phyloP scores from a whole-genome alignment of 257 asterid species.

The Solanum acaule region DNA sequence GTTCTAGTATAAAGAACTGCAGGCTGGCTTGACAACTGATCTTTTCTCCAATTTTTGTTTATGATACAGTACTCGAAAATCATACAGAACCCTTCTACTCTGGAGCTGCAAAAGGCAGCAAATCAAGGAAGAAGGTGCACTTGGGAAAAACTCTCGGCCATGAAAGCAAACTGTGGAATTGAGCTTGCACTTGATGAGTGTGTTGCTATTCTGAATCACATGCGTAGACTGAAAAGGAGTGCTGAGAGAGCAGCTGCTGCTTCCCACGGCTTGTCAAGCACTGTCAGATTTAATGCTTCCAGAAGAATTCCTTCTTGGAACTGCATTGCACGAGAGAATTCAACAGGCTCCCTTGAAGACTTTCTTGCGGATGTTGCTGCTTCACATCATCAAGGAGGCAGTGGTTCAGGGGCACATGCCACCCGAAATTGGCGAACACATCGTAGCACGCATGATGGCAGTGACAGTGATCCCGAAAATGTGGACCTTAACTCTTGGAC shows the following conservation, averaged over 20 bases:
- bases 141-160: constrained; percentile 80
- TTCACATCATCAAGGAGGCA: constrained; percentile 23
- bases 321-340: constrained; percentile 62
- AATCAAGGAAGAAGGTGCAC: constrained; percentile 79
- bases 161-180: constrained; percentile 75
- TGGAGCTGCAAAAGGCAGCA: constrained; percentile 70
- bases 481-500: constrained; percentile 61
- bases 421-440: constrained; percentile 25
- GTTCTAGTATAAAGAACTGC: not conserved
- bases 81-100: constrained; percentile 64
- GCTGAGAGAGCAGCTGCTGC: constrained; percentile 66
- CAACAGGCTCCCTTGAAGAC: constrained; percentile 74
- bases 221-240: constrained; percentile 61
- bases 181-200: constrained; percentile 80
- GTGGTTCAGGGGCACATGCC: not conserved
- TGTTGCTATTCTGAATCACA: constrained; percentile 64
- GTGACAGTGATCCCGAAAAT: constrained; percentile 64
- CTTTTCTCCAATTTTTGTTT: not conserved
- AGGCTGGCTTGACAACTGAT: not conserved
- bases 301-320: constrained; percentile 82
- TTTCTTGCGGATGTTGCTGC: constrained; percentile 36
- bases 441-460: constrained; percentile 31
- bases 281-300: constrained; percentile 49
- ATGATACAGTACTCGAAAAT: constrained; percentile 54
- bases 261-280: constrained; percentile 21